Base-by-base conservation (phyloP, 371 early-diverging fungal genomes). In the Mortierella sp. region DNA sequence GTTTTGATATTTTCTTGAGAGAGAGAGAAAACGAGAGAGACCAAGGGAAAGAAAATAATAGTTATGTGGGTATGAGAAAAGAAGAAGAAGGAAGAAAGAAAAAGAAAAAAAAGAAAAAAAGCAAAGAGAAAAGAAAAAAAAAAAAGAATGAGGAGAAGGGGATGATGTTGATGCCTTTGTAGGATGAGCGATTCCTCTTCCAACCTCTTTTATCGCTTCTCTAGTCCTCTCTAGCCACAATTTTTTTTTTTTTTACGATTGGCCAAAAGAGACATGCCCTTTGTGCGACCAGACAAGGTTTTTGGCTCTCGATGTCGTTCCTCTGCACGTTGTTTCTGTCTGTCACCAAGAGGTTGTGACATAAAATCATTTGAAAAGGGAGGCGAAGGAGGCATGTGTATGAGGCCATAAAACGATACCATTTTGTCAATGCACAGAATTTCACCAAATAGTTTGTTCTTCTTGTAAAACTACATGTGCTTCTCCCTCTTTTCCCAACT, bases 201-300 rank as follows among this genome's bases (percentile, higher is more conserved):
- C 53, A 23, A 34, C 23, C 35, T 26, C 3, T n/a, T 31, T 28
- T 57, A 17, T 15, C n/a, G n/a, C n/a, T n/a, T n/a, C n/a, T n/a
- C n/a, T n/a, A n/a, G n/a, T n/a, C n/a, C n/a, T n/a, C n/a, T n/a
- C n/a, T n/a, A n/a, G n/a, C n/a, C n/a, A n/a, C n/a, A n/a, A n/a
- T 35, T 31, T 49, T 29, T 47, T 43, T 59, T 34, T 34, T 22
- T 56, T 28, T 29, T 8, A 15, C 55, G 55, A 55, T 62, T 43
- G 56, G 19, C 53, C 17, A 26, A 13, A 43, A 13, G 19, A 2
- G 58, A 32, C 31, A 32, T 9, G 6, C 26, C 34, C 22, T 32
- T 71, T 66, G 66, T 72, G 71, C 65, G 15, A 71, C 71, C 66
- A 61, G 43, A 42, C 62, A 68, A 64, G 64, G 64, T 68, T 64